Evolutionary conservation across 2,329 filamentous ascomycete species (phyloP).

Genomic region (Xylariales sp.): DNA sequence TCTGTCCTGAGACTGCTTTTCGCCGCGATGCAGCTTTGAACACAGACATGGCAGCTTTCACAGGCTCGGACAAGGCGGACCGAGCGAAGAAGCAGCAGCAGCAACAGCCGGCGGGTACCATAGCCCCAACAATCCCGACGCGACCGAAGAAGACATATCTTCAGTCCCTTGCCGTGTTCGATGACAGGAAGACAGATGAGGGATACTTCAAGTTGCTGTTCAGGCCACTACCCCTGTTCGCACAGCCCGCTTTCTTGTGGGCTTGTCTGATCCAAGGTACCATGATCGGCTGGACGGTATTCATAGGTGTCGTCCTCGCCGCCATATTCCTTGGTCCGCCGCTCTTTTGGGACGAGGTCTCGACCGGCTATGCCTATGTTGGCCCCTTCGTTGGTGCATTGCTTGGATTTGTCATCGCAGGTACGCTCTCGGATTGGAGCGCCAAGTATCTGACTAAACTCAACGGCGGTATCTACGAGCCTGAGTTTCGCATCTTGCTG

Average conservation of each 20-base stretch:
- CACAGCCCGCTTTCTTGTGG: slow-evolving; percentile 85
- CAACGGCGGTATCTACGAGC: slow-evolving; percentile 83
- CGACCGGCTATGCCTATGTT: slow-evolving; percentile 83
- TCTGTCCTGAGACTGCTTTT: slow-evolving; percentile 83
- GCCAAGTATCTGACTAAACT: slow-evolving; percentile 64
- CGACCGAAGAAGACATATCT: slow-evolving; percentile 51
- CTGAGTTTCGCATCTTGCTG: slow-evolving; percentile 81
- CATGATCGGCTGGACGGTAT: slow-evolving; percentile 92
- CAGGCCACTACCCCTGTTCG: slow-evolving; percentile 77
- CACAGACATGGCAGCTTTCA: slow-evolving; percentile 54
- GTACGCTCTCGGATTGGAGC: slow-evolving; percentile 67
- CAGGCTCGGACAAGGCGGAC: slow-evolving; percentile 7
- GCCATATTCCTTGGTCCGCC: slow-evolving; percentile 77
- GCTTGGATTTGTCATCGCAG: slow-evolving; percentile 71
- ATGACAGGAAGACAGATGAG: slow-evolving; percentile 77
- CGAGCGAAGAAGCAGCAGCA: slow-evolving; percentile 3
- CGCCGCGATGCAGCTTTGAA: slow-evolving; percentile 63
- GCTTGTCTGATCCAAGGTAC: slow-evolving; percentile 74
- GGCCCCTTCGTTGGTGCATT: slow-evolving; percentile 82
- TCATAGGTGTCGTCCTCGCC: slow-evolving; percentile 81
- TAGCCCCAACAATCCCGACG: slow-evolving; percentile 21
- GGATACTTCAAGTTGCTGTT: slow-evolving; percentile 59
- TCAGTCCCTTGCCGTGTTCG: slow-evolving; percentile 65
- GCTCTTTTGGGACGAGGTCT: slow-evolving; percentile 73
- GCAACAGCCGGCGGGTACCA: no score